Conservation (phyloP, 495 filamentous ascomycete genomes). For the Immersiella caudata region DNA sequence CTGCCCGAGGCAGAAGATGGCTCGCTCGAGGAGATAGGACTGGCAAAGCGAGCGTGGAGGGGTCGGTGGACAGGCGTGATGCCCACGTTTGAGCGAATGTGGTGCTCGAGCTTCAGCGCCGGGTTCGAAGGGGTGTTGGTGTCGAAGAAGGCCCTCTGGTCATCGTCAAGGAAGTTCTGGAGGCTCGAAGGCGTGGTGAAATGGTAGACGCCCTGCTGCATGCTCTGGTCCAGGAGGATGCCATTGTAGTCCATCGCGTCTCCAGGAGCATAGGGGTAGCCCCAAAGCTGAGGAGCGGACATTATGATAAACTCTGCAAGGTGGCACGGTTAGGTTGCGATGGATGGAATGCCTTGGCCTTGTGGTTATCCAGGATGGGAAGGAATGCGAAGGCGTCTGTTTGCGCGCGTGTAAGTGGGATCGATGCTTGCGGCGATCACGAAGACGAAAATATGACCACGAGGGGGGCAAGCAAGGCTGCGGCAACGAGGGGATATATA, state of each 20-base stretch:
- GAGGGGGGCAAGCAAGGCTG: background rate
- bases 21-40: slow-evolving; percentile 40
- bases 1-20: slow-evolving; percentile 43
- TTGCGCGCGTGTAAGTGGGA: slow-evolving; percentile 1
- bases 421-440: background rate
- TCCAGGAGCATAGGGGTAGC: background rate
- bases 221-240: background rate
- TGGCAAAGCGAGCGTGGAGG: slow-evolving; percentile 34
- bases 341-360: background rate
- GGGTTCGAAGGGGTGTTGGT: slow-evolving; percentile 12
- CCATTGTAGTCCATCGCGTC: background rate
- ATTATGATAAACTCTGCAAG: background rate
- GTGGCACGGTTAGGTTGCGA: too few species aligned
- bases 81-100: slow-evolving; percentile 23
- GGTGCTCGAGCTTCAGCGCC: slow-evolving; percentile 18
- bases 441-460: background rate
- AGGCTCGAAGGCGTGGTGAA: slow-evolving; percentile 18
- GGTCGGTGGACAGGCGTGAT: slow-evolving; percentile 27
- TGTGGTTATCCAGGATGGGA: background rate
- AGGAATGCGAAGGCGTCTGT: background rate
- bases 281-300: background rate
- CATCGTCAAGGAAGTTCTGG: slow-evolving; percentile 37
- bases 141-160: slow-evolving; percentile 33
- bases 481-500: background rate
- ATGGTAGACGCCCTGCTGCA: background rate